Conservation (phyloP, 2,329 filamentous ascomycete species). For the Thermoascus crustaceus region DNA sequence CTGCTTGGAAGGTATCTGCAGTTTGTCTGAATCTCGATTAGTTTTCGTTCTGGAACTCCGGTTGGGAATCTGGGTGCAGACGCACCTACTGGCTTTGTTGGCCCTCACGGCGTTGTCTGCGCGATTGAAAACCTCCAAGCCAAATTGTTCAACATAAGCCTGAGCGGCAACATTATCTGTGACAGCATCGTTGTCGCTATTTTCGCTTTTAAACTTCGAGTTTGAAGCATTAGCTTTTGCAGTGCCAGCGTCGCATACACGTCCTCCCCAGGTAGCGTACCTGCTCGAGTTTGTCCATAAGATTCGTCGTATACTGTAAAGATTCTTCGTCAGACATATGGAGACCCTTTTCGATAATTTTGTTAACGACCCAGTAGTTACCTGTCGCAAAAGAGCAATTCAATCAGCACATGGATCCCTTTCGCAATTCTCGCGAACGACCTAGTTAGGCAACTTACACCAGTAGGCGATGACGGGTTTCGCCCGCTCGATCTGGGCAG, state of each 20-base stretch:
- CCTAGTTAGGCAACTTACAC: constrained; percentile 54
- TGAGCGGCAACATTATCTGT: constrained; percentile 77
- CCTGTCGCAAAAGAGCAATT: constrained; percentile 41
- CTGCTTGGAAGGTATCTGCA: constrained; percentile 85
- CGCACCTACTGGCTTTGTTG: constrained; percentile 72
- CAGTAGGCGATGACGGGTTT: constrained; percentile 91
- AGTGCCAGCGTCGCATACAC: too few relatives aligned
- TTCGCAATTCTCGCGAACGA: constrained; percentile 1
- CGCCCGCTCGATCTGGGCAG: constrained; percentile 70
- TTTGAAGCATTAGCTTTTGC: not conserved
- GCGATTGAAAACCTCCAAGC: constrained; percentile 74
- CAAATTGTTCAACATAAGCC: constrained; percentile 92
- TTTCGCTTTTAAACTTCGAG: constrained; percentile 58
- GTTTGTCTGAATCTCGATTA: constrained; percentile 59
- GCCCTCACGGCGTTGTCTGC: constrained; percentile 75
- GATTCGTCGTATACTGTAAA: constrained; percentile 66
- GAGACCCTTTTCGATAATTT: constrained; percentile 73
- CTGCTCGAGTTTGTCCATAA: constrained; percentile 89
- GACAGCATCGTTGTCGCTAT: constrained; percentile 72
- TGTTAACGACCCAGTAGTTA: constrained; percentile 87
- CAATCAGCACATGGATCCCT: constrained; percentile 13
- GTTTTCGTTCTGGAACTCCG: not conserved
- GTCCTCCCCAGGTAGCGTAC: constrained; percentile 33
- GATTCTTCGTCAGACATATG: constrained; percentile 72
- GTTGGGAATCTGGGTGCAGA: constrained; percentile 3